Conservation (phyloP, 257 asterid species). For the Knoxia roxburghii region DNA sequence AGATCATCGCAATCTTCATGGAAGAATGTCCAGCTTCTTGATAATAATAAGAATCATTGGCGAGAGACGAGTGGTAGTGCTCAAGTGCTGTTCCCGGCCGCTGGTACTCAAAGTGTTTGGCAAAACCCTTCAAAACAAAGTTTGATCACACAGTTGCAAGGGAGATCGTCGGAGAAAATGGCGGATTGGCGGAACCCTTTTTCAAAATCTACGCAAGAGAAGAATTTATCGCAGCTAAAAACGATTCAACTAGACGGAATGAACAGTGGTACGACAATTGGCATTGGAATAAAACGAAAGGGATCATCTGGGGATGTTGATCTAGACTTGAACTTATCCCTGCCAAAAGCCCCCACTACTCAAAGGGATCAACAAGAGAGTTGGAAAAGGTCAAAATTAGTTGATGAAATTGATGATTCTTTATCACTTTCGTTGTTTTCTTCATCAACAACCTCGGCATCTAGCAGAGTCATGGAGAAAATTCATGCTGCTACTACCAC, state of each 20-base stretch:
- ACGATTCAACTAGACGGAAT: slow-evolving; percentile 8
- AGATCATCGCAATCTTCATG: slow-evolving; percentile 26
- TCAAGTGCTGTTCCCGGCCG: not conserved
- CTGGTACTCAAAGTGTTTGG: slow-evolving; percentile 24
- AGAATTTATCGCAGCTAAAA: not conserved
- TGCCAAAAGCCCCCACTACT: slow-evolving; percentile 27
- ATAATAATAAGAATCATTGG: slow-evolving; percentile 15
- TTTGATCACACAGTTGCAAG: slow-evolving; percentile 13
- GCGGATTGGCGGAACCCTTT: slow-evolving; percentile 11
- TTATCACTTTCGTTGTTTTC: slow-evolving; percentile 63
- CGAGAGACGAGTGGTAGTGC: not conserved
- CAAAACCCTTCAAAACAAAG: slow-evolving; percentile 20
- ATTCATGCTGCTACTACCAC: slow-evolving; percentile 7
- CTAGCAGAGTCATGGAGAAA: slow-evolving; percentile 22
- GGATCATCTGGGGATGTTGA: slow-evolving; percentile 20
- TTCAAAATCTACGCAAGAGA: too few relatives aligned
- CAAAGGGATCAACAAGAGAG: slow-evolving; percentile 16
- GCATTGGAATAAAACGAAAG: slow-evolving; percentile 50
- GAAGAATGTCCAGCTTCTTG: slow-evolving; percentile 22
- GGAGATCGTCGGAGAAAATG: slow-evolving; percentile 21
- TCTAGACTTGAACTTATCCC: slow-evolving; percentile 66
- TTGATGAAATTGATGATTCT: slow-evolving; percentile 32
- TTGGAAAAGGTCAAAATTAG: slow-evolving; percentile 16
- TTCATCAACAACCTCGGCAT: slow-evolving; percentile 19
- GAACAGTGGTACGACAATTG: not conserved